Percentiles rank a stretch among this genome's conserved stretches.
phyloP scores from a whole-genome alignment of 2,329 filamentous ascomycete species.

The Geoglossum cookeanum region DNA sequence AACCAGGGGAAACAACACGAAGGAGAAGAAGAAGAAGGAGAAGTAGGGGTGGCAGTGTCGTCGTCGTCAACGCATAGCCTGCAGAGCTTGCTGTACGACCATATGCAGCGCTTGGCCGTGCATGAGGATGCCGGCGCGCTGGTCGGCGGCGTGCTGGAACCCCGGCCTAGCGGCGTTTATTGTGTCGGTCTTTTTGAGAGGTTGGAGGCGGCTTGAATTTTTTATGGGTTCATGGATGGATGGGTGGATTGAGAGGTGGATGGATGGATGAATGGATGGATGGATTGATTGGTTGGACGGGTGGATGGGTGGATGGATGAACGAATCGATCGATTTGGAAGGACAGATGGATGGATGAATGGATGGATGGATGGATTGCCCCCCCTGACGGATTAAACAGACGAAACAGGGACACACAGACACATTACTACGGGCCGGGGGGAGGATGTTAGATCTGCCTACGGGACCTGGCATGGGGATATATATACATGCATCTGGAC shows the following conservation, averaged over 20 bases:
- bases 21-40: too few relatives aligned
- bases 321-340: too few relatives aligned
- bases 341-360: too few relatives aligned
- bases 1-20: too few relatives aligned
- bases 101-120: not conserved
- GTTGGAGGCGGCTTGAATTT: not conserved
- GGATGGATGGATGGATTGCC: too few relatives aligned
- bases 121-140: not conserved
- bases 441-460: too few relatives aligned
- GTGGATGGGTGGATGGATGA: not conserved
- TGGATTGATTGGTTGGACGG: not conserved
- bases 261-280: not conserved
- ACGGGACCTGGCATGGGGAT: too few relatives aligned
- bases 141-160: not conserved
- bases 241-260: not conserved
- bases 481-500: too few relatives aligned
- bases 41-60: too few relatives aligned
- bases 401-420: too few relatives aligned
- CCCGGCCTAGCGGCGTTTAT: not conserved
- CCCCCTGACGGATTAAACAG: too few relatives aligned
- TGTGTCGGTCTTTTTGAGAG: not conserved
- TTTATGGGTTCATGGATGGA: not conserved
- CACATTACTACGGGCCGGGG: too few relatives aligned
- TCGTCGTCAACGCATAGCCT: not conserved
- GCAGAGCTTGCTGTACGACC: not conserved